Percentiles rank a stretch among this genome's conserved stretches.
phyloP scores from a whole-genome alignment of 768 basidiomycete species.

The Coprinellus micaceus region DNA sequence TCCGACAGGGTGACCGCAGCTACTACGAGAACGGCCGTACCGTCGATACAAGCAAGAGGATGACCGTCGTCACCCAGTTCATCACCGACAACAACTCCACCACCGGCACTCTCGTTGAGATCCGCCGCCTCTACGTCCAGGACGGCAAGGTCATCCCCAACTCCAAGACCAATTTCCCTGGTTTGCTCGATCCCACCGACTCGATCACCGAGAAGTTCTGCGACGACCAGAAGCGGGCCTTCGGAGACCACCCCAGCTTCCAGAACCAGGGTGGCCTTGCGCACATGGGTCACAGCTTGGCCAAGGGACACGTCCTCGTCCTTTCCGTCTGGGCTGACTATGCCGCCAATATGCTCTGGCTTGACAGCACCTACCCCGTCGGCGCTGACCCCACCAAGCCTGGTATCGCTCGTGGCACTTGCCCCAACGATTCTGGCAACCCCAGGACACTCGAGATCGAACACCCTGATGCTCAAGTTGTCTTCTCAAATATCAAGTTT shows the following conservation, averaged over 20 bases:
- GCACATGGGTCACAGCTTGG: not conserved
- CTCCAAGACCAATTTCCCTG: constrained; percentile 28
- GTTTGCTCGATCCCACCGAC: constrained; percentile 25
- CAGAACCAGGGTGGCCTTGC: constrained; percentile 3
- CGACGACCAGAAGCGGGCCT: constrained; percentile 29
- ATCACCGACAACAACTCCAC: constrained; percentile 34
- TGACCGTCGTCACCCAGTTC: constrained; percentile 37
- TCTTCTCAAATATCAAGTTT: constrained; percentile 42
- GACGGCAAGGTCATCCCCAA: constrained; percentile 36
- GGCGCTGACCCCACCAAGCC: constrained; percentile 15
- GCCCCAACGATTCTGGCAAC: constrained; percentile 35
- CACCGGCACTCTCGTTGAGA: constrained; percentile 23
- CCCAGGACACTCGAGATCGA: constrained; percentile 33
- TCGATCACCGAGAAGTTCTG: constrained; percentile 37
- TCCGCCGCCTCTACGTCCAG: constrained; percentile 26
- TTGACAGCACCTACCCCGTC: constrained; percentile 3
- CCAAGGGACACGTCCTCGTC: constrained; percentile 3
- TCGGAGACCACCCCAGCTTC: constrained; percentile 26
- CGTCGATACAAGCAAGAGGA: constrained; percentile 17
- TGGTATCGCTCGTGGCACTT: constrained; percentile 37
- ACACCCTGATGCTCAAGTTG: constrained; percentile 27
- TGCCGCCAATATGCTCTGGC: constrained; percentile 8
- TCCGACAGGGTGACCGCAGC: constrained; percentile 35
- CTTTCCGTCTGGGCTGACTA: constrained; percentile 2
- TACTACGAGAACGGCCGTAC: constrained; percentile 38